These are phyloP conservation scores for Poa annua DNA, from an alignment of 176 grass and related monocot genomes.

Conservation along the genomic window DNA sequence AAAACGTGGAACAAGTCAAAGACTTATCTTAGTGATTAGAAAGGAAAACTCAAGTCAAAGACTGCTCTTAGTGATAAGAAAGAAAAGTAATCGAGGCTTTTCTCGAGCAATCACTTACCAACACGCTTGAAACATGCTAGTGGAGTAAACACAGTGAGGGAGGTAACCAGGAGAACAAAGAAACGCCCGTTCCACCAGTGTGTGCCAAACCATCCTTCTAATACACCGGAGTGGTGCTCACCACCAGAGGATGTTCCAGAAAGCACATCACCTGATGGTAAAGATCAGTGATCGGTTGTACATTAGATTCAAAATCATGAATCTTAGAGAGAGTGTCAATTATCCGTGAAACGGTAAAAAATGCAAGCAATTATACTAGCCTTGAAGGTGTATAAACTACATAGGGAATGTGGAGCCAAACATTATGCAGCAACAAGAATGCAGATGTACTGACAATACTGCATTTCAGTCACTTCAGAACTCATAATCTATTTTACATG, in stretches of 20 bases:
- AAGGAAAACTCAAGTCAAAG: neutral
- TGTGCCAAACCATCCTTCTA: slow-evolving; percentile 94
- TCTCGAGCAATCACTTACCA: slow-evolving; percentile 46
- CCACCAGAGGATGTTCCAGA: slow-evolving; percentile 80
- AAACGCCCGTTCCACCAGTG: slow-evolving; percentile 95
- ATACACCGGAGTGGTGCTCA: slow-evolving; percentile 76
- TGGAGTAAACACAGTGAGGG: slow-evolving; percentile 69
- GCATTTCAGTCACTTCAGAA: slow-evolving; percentile 22
- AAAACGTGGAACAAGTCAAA: neutral
- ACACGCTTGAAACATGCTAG: slow-evolving; percentile 84
- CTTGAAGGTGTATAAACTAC: neutral
- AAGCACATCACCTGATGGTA: slow-evolving; percentile 75
- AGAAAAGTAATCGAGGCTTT: neutral
- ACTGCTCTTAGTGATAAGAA: neutral
- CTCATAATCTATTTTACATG: neutral
- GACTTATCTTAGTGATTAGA: neutral
- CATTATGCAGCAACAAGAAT: slow-evolving; percentile 4
- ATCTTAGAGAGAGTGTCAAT: neutral
- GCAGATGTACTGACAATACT: neutral
- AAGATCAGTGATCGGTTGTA: neutral
- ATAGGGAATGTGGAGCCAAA: neutral
- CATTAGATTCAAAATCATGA: slow-evolving; percentile 7
- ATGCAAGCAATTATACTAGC: neutral
- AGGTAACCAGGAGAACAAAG: slow-evolving; percentile 69
- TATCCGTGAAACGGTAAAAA: slow-evolving; percentile 6